Conservation (phyloP, 176 grass and related monocot genomes). For the Bonia amplexicaulis region DNA sequence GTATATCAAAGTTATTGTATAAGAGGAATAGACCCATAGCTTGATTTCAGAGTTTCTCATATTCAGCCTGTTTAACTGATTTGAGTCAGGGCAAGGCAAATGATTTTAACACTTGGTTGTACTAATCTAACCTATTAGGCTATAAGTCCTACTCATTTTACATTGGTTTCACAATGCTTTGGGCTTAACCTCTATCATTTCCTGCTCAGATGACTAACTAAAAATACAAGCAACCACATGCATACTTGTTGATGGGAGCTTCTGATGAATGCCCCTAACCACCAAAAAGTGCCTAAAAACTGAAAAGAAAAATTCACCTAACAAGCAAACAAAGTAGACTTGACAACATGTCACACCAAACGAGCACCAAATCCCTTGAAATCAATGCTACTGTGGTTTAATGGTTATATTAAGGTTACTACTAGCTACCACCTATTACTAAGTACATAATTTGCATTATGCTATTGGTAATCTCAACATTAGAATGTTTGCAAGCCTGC, state of each 20-base stretch:
- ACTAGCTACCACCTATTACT: neutral
- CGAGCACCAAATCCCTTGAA: neutral
- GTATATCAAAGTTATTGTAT: neutral
- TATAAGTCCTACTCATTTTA: neutral
- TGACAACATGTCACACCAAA: conserved; percentile 2
- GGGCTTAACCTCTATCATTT: neutral
- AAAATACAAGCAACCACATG: conserved; percentile 10
- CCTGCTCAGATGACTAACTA: neutral
- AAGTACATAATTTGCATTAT: neutral
- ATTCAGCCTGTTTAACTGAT: neutral
- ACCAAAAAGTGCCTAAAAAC: neutral
- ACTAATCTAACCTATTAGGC: neutral
- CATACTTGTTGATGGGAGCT: neutral
- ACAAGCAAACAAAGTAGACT: conserved; percentile 10
- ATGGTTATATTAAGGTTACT: neutral
- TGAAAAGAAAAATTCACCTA: neutral
- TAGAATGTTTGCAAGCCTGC: neutral
- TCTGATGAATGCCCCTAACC: neutral
- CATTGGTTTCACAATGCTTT: neutral
- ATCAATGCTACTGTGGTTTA: neutral
- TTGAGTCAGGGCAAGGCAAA: too few relatives aligned
- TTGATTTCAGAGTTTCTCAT: neutral
- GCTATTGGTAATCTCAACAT: neutral
- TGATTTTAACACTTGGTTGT: neutral
- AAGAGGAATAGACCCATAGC: neutral